phyloP scores from a whole-genome alignment of 1,284 basidiomycete species.

The Ustilago shanxiensis region DNA sequence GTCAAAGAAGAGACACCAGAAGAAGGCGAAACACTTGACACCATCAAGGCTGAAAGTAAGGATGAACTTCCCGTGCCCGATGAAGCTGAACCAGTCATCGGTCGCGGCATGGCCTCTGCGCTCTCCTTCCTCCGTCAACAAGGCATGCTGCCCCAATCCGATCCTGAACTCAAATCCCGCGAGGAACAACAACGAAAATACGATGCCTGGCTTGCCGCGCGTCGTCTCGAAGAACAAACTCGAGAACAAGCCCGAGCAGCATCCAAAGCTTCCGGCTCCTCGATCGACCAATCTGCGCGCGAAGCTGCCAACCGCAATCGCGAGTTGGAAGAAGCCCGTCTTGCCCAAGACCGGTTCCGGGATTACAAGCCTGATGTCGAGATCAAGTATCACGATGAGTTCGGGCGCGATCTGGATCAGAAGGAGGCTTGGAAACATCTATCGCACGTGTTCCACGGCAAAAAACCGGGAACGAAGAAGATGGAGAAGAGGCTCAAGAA shows the following conservation, averaged over 20 bases:
- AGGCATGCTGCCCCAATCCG: conserved; percentile 82
- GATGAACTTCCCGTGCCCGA: conserved; percentile 4
- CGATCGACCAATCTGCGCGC: conserved; percentile 89
- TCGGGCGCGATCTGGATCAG: conserved; percentile 86
- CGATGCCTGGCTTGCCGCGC: conserved; percentile 90
- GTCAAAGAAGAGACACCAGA: conserved; percentile 75
- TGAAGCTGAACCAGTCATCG: conserved; percentile 44
- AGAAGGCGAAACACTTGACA: conserved; percentile 27
- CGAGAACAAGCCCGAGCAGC: conserved; percentile 81
- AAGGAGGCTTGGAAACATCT: conserved; percentile 78
- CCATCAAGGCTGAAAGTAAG: conserved; percentile 1
- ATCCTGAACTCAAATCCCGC: conserved; percentile 79
- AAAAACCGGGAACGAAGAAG: conserved; percentile 65
- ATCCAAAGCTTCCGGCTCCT: conserved; percentile 58
- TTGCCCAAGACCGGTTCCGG: conserved; percentile 85
- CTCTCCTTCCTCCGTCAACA: conserved; percentile 89
- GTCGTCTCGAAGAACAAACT: conserved; percentile 80
- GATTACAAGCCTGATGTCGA: conserved; percentile 97
- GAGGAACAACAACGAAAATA: conserved; percentile 86
- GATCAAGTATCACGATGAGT: conserved; percentile 91
- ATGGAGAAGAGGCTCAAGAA: conserved; percentile 63
- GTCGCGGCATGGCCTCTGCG: conserved; percentile 82
- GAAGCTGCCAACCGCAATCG: conserved; percentile 93
- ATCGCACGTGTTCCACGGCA: conserved; percentile 69
- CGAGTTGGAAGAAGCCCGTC: conserved; percentile 89